A percentile compares a stretch with the other conserved stretches of the same genome.
Evolutionary conservation across 2,329 filamentous ascomycete genomes (phyloP).

Genomic region (Phaeosphaeriaceae sp.): DNA sequence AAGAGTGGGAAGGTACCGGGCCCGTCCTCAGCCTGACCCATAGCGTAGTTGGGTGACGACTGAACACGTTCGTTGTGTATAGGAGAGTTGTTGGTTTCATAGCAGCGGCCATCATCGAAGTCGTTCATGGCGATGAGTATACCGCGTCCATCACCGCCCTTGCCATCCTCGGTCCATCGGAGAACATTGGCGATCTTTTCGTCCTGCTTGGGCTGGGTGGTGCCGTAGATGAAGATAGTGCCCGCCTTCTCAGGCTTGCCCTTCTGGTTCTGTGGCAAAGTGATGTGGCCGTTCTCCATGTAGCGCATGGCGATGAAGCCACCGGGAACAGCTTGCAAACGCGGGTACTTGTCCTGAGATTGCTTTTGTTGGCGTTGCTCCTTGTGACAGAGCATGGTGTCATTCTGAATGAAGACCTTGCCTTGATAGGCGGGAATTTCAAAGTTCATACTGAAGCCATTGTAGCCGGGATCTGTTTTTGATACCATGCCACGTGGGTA

Average conservation of each 20-base stretch:
- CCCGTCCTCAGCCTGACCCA: slow-evolving; percentile 53
- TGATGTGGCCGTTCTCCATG: slow-evolving; percentile 59
- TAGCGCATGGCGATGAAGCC: slow-evolving; percentile 58
- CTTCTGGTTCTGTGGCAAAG: slow-evolving; percentile 47
- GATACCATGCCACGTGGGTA: slow-evolving; percentile 75
- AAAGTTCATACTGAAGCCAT: slow-evolving; percentile 63
- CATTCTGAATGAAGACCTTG: slow-evolving; percentile 55
- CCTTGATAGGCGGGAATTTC: slow-evolving; percentile 59
- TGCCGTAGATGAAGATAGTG: slow-evolving; percentile 58
- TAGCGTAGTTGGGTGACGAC: slow-evolving; percentile 62
- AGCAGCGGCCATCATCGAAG: slow-evolving; percentile 92
- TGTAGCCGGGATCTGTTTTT: slow-evolving; percentile 63
- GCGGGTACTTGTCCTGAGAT: slow-evolving; percentile 62
- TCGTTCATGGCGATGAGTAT: slow-evolving; percentile 76
- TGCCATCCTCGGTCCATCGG: slow-evolving; percentile 81
- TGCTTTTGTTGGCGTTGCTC: slow-evolving; percentile 65
- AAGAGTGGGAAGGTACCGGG: slow-evolving; percentile 62
- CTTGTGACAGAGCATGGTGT: slow-evolving; percentile 68
- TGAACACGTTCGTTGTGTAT: slow-evolving; percentile 67
- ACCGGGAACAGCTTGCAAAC: slow-evolving; percentile 64
- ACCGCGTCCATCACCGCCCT: slow-evolving; percentile 80
- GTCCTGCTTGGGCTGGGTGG: slow-evolving; percentile 55
- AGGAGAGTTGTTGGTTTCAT: slow-evolving; percentile 70
- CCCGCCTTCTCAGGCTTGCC: slow-evolving; percentile 54
- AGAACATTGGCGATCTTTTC: slow-evolving; percentile 72